These are phyloP conservation scores for Capsicum pubescens DNA, from an alignment of 257 asterid genomes.

Conservation along the genomic window DNA sequence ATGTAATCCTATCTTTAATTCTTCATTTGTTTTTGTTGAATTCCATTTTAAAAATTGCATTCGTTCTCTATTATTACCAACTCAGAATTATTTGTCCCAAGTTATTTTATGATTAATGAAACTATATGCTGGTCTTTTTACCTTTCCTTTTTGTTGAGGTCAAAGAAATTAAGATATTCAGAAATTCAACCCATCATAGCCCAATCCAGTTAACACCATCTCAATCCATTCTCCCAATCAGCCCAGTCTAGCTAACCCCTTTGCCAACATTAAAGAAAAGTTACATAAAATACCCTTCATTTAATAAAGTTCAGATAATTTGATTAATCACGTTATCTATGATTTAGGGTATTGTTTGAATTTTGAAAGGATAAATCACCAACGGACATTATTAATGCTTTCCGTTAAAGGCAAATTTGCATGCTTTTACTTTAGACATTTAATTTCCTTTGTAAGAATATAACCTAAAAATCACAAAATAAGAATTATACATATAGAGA, in stretches of 20 bases:
- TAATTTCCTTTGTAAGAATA: background rate
- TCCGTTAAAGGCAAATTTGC: background rate
- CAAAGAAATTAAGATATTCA: background rate
- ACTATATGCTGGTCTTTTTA: background rate
- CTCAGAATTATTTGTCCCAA: background rate
- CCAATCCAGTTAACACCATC: background rate
- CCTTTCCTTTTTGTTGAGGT: background rate
- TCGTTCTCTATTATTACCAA: background rate
- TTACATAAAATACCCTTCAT: background rate
- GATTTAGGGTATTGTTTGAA: background rate
- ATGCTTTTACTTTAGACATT: background rate
- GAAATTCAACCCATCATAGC: background rate
- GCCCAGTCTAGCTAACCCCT: background rate
- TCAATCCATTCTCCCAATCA: background rate
- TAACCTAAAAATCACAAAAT: background rate
- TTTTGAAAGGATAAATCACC: background rate
- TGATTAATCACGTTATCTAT: background rate
- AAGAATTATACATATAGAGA: background rate
- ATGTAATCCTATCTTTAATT: background rate
- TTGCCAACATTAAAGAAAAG: background rate
- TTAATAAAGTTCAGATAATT: background rate
- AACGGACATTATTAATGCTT: background rate
- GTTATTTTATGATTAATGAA: too few species aligned
- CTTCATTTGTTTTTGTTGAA: background rate
- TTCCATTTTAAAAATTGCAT: background rate